Base-by-base conservation (phyloP, 2,329 filamentous ascomycete genomes). In the Penicillium sp. region DNA sequence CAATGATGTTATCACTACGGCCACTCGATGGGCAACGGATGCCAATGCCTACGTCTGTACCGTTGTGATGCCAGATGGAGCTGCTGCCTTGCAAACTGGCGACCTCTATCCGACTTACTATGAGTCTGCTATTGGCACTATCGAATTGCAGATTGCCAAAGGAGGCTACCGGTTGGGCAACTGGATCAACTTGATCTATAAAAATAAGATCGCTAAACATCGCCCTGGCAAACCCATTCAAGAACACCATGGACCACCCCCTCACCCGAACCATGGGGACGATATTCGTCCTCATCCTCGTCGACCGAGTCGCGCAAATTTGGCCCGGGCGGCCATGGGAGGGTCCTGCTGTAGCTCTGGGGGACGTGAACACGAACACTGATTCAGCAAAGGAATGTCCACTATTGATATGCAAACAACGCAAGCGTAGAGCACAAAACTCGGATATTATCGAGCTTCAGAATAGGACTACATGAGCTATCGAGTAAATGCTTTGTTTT, bases 121-220 rank as follows among this genome's bases (percentile, higher is more conserved):
- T 41, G 56, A 64, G 26, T 60, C 61, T 9, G n/a, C 83, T 81
- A 18, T 81, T 86, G 53, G 77, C 11, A 64, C 62, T 7, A 60
- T 90, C 42, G 84, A 90, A 70, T 67, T 82, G 55, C 83, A 87
- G 67, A 78, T 91, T 57, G 87, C 87, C 7, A 83, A 82, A 59
- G 88, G 84, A 4, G 88, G 88, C 10, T 88, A 84, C 68, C 80
- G 88, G 45, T 78, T 90, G 68, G 87, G 83, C 2, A 80, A 80
- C 18, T 89, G 62, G 62, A 32, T 64, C 13, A 62, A 64, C 14
- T 6, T 54, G 54, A 62, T 64, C 9, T 58, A 64, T n/a, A 50
- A 23, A 6, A 41, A 53, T 4, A 48, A 52, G 2, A 51, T 59
- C 48, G 57, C 61, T 14, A 60, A 60, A 48, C 44, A 54, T 2